Conservation (phyloP, 1,284 basidiomycete genomes). For the Ustilago bromivora region DNA sequence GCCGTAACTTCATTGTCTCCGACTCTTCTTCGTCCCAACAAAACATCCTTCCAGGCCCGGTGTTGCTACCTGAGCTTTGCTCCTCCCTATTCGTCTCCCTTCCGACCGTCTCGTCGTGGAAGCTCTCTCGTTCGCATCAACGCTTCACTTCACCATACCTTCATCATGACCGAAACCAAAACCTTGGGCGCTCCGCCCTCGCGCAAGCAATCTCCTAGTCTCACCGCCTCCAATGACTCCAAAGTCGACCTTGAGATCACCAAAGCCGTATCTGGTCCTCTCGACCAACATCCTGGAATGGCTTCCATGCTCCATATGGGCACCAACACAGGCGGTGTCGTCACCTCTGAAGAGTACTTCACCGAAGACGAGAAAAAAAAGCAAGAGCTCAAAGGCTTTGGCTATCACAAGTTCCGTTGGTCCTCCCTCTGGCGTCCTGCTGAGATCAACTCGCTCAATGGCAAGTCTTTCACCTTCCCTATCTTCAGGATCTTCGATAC, state of each 20-base stretch:
- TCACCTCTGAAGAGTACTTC: conserved; percentile 58
- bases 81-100: neutral
- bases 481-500: conserved; percentile 74
- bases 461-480: conserved; percentile 75
- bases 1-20: neutral
- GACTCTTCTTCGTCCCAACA: neutral
- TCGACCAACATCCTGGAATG: conserved; percentile 40
- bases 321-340: conserved; percentile 48
- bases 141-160: neutral
- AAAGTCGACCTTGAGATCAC: conserved; percentile 45
- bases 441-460: conserved; percentile 74
- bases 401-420: conserved; percentile 60
- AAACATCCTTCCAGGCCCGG: neutral
- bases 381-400: conserved; percentile 38
- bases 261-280: conserved; percentile 27
- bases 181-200: neutral
- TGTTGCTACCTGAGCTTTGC: neutral
- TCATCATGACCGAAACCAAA: conserved; percentile 6
- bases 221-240: conserved; percentile 26
- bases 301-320: conserved; percentile 39
- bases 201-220: conserved; percentile 13
- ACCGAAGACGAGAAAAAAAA: conserved; percentile 51
- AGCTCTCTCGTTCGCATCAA: neutral
- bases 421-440: conserved; percentile 65
- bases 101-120: neutral